These are phyloP conservation scores for Peronospora farinosa DNA, from an alignment of 352 stramenopile species.

Conservation along the genomic window DNA sequence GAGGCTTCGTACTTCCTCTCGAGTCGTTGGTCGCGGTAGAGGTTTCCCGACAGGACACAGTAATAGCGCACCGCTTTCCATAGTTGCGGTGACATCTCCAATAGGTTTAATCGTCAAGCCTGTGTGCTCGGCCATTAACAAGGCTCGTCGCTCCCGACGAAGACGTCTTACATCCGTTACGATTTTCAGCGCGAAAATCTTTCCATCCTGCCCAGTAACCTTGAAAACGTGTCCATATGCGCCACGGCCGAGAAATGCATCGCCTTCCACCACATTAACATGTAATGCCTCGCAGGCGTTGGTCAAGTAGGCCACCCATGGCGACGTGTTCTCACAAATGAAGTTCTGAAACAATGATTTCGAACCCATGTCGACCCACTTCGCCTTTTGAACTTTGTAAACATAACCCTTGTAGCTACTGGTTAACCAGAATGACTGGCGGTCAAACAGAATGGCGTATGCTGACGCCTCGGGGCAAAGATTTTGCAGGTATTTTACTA, in stretches of 20 bases:
- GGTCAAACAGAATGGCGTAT: constrained; percentile 23
- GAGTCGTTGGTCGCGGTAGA: constrained; percentile 27
- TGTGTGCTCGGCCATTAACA: constrained; percentile 19
- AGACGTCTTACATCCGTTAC: constrained; percentile 3
- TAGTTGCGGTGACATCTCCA: constrained; percentile 15
- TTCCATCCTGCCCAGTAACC: constrained; percentile 9
- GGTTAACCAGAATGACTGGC: constrained; percentile 26
- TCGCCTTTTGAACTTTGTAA: constrained; percentile 12
- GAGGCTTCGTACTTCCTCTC: constrained; percentile 21
- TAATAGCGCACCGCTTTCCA: constrained; percentile 22
- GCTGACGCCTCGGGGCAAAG: constrained; percentile 12
- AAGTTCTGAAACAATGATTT: constrained; percentile 26
- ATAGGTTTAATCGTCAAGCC: constrained; percentile 21
- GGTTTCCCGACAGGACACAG: constrained; percentile 28
- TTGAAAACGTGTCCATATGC: constrained; percentile 17
- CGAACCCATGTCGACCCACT: constrained; percentile 19
- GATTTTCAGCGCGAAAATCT: constrained; percentile 23
- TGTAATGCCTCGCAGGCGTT: constrained; percentile 14
- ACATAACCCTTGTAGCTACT: constrained; percentile 18
- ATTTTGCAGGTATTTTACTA: constrained; percentile 22
- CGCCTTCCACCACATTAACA: constrained; percentile 24
- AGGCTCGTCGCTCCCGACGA: constrained; percentile 20
- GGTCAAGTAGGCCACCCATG: constrained; percentile 19
- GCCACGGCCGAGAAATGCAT: constrained; percentile 26
- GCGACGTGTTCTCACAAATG: constrained; percentile 19